Percentiles rank a stretch among this genome's conserved stretches.
These are phyloP conservation scores for Hamamelis virginiana DNA, from an alignment of 164 flowering plant genomes.

Conservation along the genomic window DNA sequence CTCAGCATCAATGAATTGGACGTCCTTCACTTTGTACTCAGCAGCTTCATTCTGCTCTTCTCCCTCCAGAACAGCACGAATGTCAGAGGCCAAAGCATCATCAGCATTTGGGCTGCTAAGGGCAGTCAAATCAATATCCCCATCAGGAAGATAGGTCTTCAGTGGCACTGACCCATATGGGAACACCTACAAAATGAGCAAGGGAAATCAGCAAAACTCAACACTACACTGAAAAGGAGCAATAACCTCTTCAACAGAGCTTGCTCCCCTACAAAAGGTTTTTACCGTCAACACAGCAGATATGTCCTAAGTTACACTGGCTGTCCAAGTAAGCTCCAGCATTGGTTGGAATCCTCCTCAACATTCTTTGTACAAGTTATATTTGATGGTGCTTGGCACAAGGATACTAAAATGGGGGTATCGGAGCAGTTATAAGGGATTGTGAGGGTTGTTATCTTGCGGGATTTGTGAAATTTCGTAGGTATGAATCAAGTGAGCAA, in stretches of 20 bases:
- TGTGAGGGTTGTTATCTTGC: no score
- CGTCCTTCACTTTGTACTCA: conserved; percentile 37
- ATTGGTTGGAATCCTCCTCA: no score
- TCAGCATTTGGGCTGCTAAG: conserved; percentile 25
- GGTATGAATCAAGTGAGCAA: no score
- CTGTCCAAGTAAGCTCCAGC: no score
- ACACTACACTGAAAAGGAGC: background rate
- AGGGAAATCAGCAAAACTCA: background rate
- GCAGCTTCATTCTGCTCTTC: conserved; percentile 26
- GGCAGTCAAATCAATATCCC: conserved; percentile 53
- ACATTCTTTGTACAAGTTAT: no score
- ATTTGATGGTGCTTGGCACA: no score
- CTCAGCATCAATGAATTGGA: conserved; percentile 47
- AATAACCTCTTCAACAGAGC: background rate
- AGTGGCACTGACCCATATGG: conserved; percentile 57
- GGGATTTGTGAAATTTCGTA: no score
- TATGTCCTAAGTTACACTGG: no score
- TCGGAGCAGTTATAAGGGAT: no score
- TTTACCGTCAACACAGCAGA: no score
- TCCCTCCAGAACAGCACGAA: conserved; percentile 25
- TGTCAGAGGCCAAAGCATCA: conserved; percentile 31
- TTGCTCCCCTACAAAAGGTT: background rate
- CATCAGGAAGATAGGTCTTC: conserved; percentile 51
- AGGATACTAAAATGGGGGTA: no score
- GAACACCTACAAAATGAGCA: conserved; percentile 32